phyloP scores from a whole-genome alignment of 495 filamentous ascomycete genomes.

The Thozetella sp. region DNA sequence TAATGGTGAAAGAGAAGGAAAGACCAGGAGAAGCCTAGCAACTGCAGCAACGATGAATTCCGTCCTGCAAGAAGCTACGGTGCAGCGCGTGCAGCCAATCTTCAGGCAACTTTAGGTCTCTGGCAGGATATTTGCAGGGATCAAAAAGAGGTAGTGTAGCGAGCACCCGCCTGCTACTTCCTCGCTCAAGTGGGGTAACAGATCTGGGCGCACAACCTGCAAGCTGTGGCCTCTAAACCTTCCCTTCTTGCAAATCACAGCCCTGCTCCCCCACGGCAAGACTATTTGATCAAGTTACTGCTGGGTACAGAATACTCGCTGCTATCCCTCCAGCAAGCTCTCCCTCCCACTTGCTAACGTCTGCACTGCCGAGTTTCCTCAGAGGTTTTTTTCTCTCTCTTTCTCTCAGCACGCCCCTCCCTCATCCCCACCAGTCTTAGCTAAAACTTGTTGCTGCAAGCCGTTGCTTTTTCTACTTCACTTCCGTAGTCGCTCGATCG shows the following conservation, averaged over 20 bases:
- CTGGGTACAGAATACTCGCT: neutral
- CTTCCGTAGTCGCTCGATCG: too few relatives aligned
- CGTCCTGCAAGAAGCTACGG: neutral
- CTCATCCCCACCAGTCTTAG: neutral
- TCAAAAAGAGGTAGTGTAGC: neutral
- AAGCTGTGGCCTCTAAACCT: neutral
- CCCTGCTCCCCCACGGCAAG: neutral
- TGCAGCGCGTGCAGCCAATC: neutral
- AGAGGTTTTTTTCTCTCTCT: neutral
- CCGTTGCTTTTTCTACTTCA: neutral
- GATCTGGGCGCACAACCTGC: too few relatives aligned
- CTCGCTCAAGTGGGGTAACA: neutral
- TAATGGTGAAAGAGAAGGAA: constrained; percentile 1
- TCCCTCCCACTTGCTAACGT: neutral
- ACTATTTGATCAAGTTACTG: neutral
- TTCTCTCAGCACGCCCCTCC: neutral
- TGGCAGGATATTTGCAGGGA: neutral
- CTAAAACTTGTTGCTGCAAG: neutral
- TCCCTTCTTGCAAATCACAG: neutral
- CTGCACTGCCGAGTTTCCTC: neutral
- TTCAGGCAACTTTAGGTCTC: neutral
- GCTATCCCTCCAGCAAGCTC: neutral
- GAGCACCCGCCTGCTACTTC: neutral
- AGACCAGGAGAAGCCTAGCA: neutral
- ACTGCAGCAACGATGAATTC: constrained; percentile 1